Base-by-base conservation (phyloP, 2,329 filamentous ascomycete species). In the Zasmidium cellare region DNA sequence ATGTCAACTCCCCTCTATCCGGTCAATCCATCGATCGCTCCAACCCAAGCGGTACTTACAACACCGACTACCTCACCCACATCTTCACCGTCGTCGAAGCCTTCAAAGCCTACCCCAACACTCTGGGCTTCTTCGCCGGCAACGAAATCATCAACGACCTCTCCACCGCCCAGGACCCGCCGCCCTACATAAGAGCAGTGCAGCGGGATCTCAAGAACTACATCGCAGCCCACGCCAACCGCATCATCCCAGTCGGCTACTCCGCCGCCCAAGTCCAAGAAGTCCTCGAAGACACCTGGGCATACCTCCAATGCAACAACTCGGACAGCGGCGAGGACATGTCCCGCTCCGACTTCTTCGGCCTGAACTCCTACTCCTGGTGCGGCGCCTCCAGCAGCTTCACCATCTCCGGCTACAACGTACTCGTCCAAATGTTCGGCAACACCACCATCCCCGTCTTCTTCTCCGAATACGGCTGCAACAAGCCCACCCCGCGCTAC, bases 381-480 rank as follows among this genome's bases (percentile, higher is more conserved):
- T 91, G 88, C 81, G 90, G 88, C 67, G 84, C 82, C 53, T 76
- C 85, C 12, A 86, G 86, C 54, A 84, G 82, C 49, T 90, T 84
- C 74, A 72, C 82, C 56, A 82, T 79, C 52, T 85, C 86, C 2
- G 82, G 83, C 35, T 91, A 87, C 72, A 77, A 87, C 64, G 76
- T 79, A 18, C 78, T 91, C 35, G 85, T 89, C 49, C 72, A 77
- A 1, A 84, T 86, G 72, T 91, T 93, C 79, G 75, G 80, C 66
- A 80, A 80, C 63, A 84, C 82, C 41, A 84, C 86, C 16, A 82
- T 92, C 38, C 90, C 90, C 28, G 81, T 92, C 67, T 93, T 93
- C 81, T 92, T 90, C 80, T 90, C 87, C 63, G 90, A 94, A 71
- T 87, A 86, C 67, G 90, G 90, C 60, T 93, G 90, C 84, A 93